A percentile compares a stretch with the other conserved stretches of the same genome.
Evolutionary conservation across 148 eudicot species (phyloP).

Genomic region (Agrostemma githago): DNA sequence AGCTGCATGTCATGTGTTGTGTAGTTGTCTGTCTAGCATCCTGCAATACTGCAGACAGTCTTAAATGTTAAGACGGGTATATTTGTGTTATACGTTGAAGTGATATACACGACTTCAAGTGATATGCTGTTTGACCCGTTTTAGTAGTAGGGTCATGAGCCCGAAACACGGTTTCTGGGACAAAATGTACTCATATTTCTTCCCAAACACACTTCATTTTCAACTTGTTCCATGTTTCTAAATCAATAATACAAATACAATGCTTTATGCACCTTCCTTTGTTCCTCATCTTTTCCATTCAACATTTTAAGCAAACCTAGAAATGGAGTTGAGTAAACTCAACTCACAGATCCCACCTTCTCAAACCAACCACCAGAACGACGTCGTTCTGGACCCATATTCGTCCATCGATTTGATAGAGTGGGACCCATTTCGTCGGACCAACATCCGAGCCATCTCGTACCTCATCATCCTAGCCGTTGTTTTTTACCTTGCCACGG

Average conservation of each 20-base stretch:
- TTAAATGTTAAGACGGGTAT: too few relatives aligned
- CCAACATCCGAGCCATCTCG: conserved; percentile 14
- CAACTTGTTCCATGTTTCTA: background rate
- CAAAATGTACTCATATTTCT: background rate
- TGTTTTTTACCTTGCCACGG: conserved; percentile 24
- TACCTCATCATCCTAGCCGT: conserved; percentile 34
- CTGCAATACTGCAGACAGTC: too few relatives aligned
- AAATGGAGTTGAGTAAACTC: conserved; percentile 27
- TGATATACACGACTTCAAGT: background rate
- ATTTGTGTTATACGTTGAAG: too few relatives aligned
- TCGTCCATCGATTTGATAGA: conserved; percentile 4
- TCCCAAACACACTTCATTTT: background rate
- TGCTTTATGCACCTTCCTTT: background rate
- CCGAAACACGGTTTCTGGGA: too few relatives aligned
- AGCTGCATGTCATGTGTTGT: too few relatives aligned
- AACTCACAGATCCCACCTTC: conserved; percentile 21
- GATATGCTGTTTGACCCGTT: background rate
- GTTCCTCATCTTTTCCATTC: background rate
- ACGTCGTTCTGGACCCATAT: conserved; percentile 35
- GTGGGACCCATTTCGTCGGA: conserved; percentile 22
- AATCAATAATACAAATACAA: background rate
- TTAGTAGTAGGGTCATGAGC: too few relatives aligned
- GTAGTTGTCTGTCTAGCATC: too few relatives aligned
- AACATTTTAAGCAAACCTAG: background rate
- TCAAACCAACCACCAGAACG: conserved; percentile 27